phyloP scores from a whole-genome alignment of 225 moss, liverwort and hornwort species.

The Physcomitrium patens region DNA sequence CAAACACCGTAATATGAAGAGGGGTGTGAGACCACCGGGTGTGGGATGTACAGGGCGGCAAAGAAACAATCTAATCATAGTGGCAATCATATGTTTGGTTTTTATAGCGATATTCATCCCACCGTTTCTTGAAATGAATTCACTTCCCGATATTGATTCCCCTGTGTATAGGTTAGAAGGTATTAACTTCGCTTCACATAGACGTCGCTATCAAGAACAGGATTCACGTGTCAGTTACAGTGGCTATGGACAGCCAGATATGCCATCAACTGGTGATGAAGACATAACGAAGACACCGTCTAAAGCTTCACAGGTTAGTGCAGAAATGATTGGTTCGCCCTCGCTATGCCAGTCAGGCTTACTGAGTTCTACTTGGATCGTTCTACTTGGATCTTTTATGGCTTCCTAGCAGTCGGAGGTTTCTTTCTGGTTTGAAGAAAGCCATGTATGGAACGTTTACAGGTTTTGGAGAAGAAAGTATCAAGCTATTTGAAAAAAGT shows the following conservation, averaged over 20 bases:
- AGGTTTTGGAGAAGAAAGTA: constrained; percentile 25
- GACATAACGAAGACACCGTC: constrained; percentile 9
- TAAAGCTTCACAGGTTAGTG: constrained; percentile 35
- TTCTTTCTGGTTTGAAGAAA: not conserved
- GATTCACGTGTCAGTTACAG: constrained; percentile 31
- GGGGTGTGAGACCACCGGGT: constrained; percentile 36
- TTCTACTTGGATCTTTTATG: too few species aligned
- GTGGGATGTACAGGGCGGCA: constrained; percentile 43
- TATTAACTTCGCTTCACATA: constrained; percentile 9
- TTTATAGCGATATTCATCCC: constrained; percentile 47
- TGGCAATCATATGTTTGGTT: constrained; percentile 37
- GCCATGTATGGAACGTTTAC: constrained; percentile 15
- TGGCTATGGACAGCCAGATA: constrained; percentile 40
- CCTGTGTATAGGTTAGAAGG: constrained; percentile 42
- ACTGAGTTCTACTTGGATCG: not conserved
- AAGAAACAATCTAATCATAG: constrained; percentile 29
- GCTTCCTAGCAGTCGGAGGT: constrained; percentile 3
- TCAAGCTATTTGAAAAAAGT: constrained; percentile 15
- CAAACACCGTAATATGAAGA: constrained; percentile 37
- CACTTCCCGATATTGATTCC: constrained; percentile 48
- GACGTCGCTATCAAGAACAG: constrained; percentile 43
- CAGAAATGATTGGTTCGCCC: constrained; percentile 30
- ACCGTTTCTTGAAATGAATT: constrained; percentile 47
- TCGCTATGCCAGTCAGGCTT: not conserved
- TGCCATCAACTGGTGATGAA: constrained; percentile 38